Evolutionary conservation across 2,329 filamentous ascomycete species (phyloP), one percentile per base, ranked within the genome.

Genomic region (Hirsutella thompsonii): DNA sequence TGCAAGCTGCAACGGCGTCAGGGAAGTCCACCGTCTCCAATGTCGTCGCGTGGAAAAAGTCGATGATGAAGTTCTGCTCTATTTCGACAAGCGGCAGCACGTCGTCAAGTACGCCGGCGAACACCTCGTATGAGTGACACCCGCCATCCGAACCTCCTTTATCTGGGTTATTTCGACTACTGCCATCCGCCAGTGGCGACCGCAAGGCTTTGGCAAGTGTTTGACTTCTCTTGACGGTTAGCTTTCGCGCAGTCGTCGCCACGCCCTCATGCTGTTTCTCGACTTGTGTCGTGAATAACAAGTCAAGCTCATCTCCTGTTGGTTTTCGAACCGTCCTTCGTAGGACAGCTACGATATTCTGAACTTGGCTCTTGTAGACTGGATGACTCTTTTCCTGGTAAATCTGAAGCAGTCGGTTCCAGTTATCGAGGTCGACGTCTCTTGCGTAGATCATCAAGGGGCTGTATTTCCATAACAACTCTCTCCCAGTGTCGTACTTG

Each of bases 51-150:
- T 96, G 90, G 72, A 96, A 96, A 59, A 95, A 92, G 51, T 94
- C 87, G n/a, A 94, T 80, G 38, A 95, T 70, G 56, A 96, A 98
- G 56, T 95, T 96, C 58, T 98, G 90, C 62, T 98, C 92, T 58
- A 90, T 89, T 50, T 87, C 81, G 44, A 95, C 79, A 42, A 94
- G 71, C 5, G 83, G 85, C 36, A 89, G 66, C 47, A 92, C 76
- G 52, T 95, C 87, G 43, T 92, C 83, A 46, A 95, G 64, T 11
- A 86, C 78, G 30, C 79, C 80, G 1, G 77, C 71, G 59, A 96
- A 94, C 3, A 86, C 78, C 59, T 94, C 88, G 50, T 80, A 90
- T 0, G 85, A 78, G 49, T 83, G 72, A 43, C 83, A 73, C 51
- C 79, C 77, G 41, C 76, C 79, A 49, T 81, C 78, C 37, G 75